These are phyloP conservation scores for Pilasporangium apinafurcum DNA, from an alignment of 352 stramenopile species.

Conservation along the genomic window DNA sequence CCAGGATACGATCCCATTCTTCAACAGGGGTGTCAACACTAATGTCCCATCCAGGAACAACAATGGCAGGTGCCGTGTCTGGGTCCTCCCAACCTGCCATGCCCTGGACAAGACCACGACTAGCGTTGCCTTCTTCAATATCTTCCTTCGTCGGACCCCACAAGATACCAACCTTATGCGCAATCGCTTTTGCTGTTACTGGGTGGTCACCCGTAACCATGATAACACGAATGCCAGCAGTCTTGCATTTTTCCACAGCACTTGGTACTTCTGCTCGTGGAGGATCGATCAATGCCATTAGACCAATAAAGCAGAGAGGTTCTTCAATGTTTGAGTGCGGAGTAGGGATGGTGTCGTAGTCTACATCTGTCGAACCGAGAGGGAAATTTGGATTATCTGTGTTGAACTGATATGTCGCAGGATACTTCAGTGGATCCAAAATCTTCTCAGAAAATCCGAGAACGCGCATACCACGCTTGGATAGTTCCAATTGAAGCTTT, in stretches of 20 bases:
- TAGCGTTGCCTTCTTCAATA: slow-evolving; percentile 73
- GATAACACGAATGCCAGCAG: slow-evolving; percentile 89
- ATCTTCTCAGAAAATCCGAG: slow-evolving; percentile 53
- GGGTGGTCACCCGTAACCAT: slow-evolving; percentile 95
- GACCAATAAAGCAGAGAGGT: slow-evolving; percentile 87
- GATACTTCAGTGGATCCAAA: slow-evolving; percentile 33
- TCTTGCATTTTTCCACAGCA: slow-evolving; percentile 90
- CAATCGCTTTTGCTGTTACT: slow-evolving; percentile 91
- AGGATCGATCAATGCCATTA: slow-evolving; percentile 96
- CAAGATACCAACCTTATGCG: slow-evolving; percentile 91
- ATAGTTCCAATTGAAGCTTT: slow-evolving; percentile 35
- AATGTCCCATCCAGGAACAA: slow-evolving; percentile 82
- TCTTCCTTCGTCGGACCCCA: slow-evolving; percentile 83
- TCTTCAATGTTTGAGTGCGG: slow-evolving; percentile 62
- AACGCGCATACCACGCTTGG: slow-evolving; percentile 60
- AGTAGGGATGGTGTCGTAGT: slow-evolving; percentile 40
- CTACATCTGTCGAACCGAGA: slow-evolving; percentile 30
- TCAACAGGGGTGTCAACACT: slow-evolving; percentile 64
- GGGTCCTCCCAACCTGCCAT: slow-evolving; percentile 73
- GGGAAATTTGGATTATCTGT: slow-evolving; percentile 34
- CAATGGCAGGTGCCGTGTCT: slow-evolving; percentile 67
- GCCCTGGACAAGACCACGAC: slow-evolving; percentile 40
- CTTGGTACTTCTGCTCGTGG: slow-evolving; percentile 85
- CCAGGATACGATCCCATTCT: slow-evolving; percentile 84
- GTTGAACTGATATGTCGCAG: slow-evolving; percentile 53